Evolutionary conservation across 352 stramenopile species (phyloP), one percentile per base, ranked within the genome.

Genomic region (Pelagophyceae sp.): DNA sequence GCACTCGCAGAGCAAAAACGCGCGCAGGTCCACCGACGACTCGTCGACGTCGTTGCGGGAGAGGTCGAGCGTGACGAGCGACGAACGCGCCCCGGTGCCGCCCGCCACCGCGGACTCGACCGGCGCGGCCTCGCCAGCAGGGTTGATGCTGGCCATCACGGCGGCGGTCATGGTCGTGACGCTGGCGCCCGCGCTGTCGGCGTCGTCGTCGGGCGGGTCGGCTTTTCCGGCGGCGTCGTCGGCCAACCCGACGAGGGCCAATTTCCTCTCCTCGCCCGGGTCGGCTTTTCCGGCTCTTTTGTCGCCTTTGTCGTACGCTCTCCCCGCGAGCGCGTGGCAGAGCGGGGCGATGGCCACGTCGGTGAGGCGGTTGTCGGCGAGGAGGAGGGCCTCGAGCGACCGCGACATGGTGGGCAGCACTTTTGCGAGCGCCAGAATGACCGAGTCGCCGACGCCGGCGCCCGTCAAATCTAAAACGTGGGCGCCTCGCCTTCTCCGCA

Each of bases 11-110:
- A 80, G 82, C 33, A 94, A 70, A 83, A 92, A 93, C 35, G 82
- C 72, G 0, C 87, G 83, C 2, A 94, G 82, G 0, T 86, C 78
- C 6, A 77, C 78, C 0, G 89, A 82, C 1, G 88, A 87, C 11
- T 88, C 82, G 75, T 94, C 90, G 0, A 94, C 80, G 76, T 86
- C 93, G 83, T 94, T 94, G 80, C 93, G 87, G 37, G 87, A 92
- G 37, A 95, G 78, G 63, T 95, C 90, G 37, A 94, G 76, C 50
- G 90, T 83, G 45, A 85, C 91, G 31, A 94, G 76, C n/a, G n/a
- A n/a, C n/a, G n/a, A n/a, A n/a, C n/a, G n/a, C n/a, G n/a, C n/a
- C n/a, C n/a, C n/a, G n/a, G n/a, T n/a, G n/a, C n/a, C n/a, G n/a
- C n/a, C n/a, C n/a, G n/a, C n/a, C n/a, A n/a, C n/a, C n/a, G n/a